Conservation (phyloP, 106 monocot genomes). For the Dioscorea alata region DNA sequence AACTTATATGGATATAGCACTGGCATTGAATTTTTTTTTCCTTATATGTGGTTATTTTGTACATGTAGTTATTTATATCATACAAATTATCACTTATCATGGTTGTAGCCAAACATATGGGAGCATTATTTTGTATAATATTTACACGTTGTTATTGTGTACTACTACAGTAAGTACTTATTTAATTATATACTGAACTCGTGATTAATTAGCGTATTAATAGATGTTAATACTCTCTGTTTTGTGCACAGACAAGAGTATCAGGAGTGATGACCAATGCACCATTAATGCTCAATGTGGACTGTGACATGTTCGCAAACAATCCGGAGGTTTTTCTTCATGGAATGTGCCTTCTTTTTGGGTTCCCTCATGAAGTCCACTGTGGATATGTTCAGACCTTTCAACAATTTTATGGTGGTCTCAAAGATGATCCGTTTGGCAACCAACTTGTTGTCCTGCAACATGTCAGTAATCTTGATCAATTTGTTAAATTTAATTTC, state of each 20-base stretch:
- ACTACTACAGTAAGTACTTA: too few relatives aligned
- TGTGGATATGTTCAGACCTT: conserved; percentile 48
- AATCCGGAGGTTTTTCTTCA: conserved; percentile 42
- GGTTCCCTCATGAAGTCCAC: conserved; percentile 16
- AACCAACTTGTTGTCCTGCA: conserved; percentile 30
- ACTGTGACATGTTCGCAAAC: conserved; percentile 65
- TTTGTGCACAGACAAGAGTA: conserved; percentile 38
- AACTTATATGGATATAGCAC: too few relatives aligned
- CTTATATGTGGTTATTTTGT: too few relatives aligned
- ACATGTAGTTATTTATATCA: too few relatives aligned
- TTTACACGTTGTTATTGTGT: too few relatives aligned
- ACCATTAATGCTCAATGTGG: conserved; percentile 59
- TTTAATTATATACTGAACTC: too few relatives aligned
- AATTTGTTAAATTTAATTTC: too few relatives aligned
- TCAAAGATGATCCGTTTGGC: conserved; percentile 60
- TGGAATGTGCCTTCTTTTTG: conserved; percentile 56
- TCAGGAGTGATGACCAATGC: conserved; percentile 70
- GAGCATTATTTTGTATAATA: too few relatives aligned
- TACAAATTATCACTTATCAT: too few relatives aligned
- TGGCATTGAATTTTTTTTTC: too few relatives aligned
- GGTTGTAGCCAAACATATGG: too few relatives aligned
- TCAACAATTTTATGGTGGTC: conserved; percentile 46
- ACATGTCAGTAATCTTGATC: neutral
- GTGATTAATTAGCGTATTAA: too few relatives aligned
- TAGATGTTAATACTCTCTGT: neutral